A percentile compares a stretch with the other conserved stretches of the same genome.
Evolutionary conservation across 2,329 filamentous ascomycete genomes (phyloP).

Genomic region (Trichoderma sp.): DNA sequence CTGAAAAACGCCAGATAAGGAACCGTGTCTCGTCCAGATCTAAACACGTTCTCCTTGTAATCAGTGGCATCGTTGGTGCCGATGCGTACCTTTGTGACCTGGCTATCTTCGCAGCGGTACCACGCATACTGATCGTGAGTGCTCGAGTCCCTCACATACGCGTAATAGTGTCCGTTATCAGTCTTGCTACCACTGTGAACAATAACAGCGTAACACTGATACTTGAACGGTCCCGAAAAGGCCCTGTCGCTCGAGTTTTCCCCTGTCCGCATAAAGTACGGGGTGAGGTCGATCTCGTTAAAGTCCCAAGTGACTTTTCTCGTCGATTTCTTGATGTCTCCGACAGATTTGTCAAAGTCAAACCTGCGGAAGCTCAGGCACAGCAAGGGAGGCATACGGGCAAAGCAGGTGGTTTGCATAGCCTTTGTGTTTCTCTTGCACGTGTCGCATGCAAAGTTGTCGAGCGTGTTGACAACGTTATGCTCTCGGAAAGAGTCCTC

Average conservation of each 20-base stretch:
- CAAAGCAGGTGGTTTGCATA: constrained; percentile 71
- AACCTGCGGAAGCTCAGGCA: constrained; percentile 73
- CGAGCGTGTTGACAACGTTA: constrained; percentile 66
- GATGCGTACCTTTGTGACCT: constrained; percentile 45
- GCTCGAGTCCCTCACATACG: constrained; percentile 63
- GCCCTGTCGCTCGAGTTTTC: constrained; percentile 42
- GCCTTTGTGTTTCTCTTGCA: constrained; percentile 70
- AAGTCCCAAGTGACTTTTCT: constrained; percentile 77
- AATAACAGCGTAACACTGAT: constrained; percentile 85
- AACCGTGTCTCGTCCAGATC: constrained; percentile 40
- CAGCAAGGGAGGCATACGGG: constrained; percentile 75
- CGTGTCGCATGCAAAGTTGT: constrained; percentile 71
- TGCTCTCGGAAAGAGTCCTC: constrained; percentile 70
- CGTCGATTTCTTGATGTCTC: constrained; percentile 62
- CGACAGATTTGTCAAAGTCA: constrained; percentile 37
- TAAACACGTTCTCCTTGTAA: constrained; percentile 42
- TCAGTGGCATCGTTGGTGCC: constrained; percentile 40
- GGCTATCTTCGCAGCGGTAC: constrained; percentile 52
- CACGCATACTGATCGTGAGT: constrained; percentile 47
- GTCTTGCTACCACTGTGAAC: constrained; percentile 70
- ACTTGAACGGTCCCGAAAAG: constrained; percentile 63
- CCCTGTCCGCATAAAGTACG: constrained; percentile 43
- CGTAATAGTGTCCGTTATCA: constrained; percentile 77
- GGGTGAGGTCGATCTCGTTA: constrained; percentile 60
- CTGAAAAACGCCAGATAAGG: constrained; percentile 52